Conservation (phyloP, 805 yeast genomes). For the Wickerhamiella hasegawae region DNA sequence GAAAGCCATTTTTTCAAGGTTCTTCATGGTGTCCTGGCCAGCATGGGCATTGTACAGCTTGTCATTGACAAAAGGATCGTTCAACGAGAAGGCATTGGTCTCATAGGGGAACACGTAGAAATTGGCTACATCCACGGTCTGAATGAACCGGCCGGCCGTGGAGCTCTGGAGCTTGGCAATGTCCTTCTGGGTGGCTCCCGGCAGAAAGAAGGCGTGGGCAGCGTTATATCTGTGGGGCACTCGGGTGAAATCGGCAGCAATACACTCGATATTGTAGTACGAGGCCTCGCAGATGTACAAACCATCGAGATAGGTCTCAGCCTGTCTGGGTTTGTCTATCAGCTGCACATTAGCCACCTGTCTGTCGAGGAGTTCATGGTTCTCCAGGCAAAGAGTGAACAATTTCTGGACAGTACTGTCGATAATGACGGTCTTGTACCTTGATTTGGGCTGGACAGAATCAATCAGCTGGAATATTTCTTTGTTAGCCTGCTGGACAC, state of each 20-base stretch:
- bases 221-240: slow-evolving; percentile 56
- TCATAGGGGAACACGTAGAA: slow-evolving; percentile 52
- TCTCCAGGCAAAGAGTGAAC: slow-evolving; percentile 21
- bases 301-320: slow-evolving; percentile 56
- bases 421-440: slow-evolving; percentile 23
- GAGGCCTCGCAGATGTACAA: slow-evolving; percentile 64
- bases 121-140: slow-evolving; percentile 26
- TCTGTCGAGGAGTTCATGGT: slow-evolving; percentile 23
- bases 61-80: slow-evolving; percentile 43
- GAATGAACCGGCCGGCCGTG: slow-evolving; percentile 15
- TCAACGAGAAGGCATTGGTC: slow-evolving; percentile 53
- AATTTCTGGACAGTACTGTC: slow-evolving; percentile 17
- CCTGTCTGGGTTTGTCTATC: slow-evolving; percentile 44
- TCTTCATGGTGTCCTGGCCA: slow-evolving; percentile 39
- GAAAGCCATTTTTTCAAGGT: slow-evolving; percentile 42
- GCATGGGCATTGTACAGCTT: slow-evolving; percentile 43
- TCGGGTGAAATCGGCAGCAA: slow-evolving; percentile 54
- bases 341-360: slow-evolving; percentile 37
- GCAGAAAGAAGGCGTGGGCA: slow-evolving; percentile 60
- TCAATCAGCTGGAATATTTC: slow-evolving; percentile 24
- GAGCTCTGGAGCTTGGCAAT: slow-evolving; percentile 14
- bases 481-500: too few relatives aligned
- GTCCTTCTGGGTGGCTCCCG: slow-evolving; percentile 27
- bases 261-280: slow-evolving; percentile 53
- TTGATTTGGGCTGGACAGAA: slow-evolving; percentile 28